Conservation (phyloP, 1,284 basidiomycete genomes). For the Xanthoconium separans region DNA sequence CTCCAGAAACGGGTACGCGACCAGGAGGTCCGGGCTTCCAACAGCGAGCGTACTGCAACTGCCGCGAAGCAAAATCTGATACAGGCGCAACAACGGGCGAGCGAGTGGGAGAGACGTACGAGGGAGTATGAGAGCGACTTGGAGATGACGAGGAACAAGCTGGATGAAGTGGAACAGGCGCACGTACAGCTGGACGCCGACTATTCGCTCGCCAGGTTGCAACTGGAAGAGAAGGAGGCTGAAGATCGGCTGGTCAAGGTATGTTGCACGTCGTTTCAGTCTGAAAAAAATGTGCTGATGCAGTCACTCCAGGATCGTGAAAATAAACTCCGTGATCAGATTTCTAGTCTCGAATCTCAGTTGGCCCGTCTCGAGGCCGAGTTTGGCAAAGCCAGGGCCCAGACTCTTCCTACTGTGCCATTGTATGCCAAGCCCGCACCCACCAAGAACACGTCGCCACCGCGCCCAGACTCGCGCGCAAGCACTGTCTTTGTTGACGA, state of each 20-base stretch:
- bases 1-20: conserved; percentile 74
- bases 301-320: conserved; percentile 63
- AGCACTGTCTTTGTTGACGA: conserved; percentile 55
- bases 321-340: conserved; percentile 63
- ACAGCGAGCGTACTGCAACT: conserved; percentile 57
- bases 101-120: conserved; percentile 78
- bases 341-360: conserved; percentile 61
- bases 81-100: conserved; percentile 70
- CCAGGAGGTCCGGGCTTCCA: conserved; percentile 58
- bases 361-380: conserved; percentile 58
- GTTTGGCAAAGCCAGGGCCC: conserved; percentile 50
- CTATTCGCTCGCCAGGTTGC: conserved; percentile 59
- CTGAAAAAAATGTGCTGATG: conserved; percentile 6
- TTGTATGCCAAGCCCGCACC: conserved; percentile 36
- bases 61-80: conserved; percentile 62
- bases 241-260: conserved; percentile 68
- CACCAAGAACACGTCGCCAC: conserved; percentile 36
- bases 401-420: conserved; percentile 25
- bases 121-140: conserved; percentile 66
- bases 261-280: not conserved
- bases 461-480: conserved; percentile 67
- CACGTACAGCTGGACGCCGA: conserved; percentile 68
- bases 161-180: conserved; percentile 66
- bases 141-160: conserved; percentile 53
- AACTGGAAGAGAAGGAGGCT: conserved; percentile 72